A percentile compares a stretch with the other conserved stretches of the same genome.
Evolutionary conservation across 768 basidiomycete genomes (phyloP).

Genomic region (Collybia nuda): DNA sequence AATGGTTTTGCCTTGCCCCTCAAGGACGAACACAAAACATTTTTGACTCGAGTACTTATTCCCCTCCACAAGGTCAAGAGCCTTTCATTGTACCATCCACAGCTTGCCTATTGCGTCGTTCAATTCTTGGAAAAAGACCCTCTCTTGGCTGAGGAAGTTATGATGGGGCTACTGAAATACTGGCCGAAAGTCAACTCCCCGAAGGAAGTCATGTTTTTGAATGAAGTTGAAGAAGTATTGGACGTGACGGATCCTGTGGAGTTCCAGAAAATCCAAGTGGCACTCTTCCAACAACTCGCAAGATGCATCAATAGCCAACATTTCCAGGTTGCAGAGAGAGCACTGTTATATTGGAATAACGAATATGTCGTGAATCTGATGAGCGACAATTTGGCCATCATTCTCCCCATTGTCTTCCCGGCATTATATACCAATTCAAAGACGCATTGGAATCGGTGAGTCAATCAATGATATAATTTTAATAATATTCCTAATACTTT

Average conservation of each 20-base stretch:
- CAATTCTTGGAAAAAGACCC: slow-evolving; percentile 98
- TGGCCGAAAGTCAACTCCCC: slow-evolving; percentile 99
- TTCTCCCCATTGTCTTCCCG: slow-evolving; percentile 96
- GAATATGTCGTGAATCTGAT: slow-evolving; percentile 99
- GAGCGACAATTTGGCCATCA: slow-evolving; percentile 88
- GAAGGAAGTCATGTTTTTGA: slow-evolving; percentile 99
- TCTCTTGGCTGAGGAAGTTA: slow-evolving; percentile 89
- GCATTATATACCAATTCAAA: slow-evolving; percentile 94
- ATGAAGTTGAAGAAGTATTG: slow-evolving; percentile 98
- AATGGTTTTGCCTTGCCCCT: slow-evolving; percentile 97
- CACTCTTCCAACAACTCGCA: slow-evolving; percentile 91
- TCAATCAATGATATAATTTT: slow-evolving; percentile 5
- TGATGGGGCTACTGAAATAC: slow-evolving; percentile 92
- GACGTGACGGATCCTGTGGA: slow-evolving; percentile 97
- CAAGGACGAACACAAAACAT: slow-evolving; percentile 99
- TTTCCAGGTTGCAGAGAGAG: slow-evolving; percentile 98
- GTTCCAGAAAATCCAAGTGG: slow-evolving; percentile 93
- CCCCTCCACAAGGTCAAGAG: slow-evolving; percentile 98
- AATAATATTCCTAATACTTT: slow-evolving; percentile 3
- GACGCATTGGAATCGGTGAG: slow-evolving; percentile 98
- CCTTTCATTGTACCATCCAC: slow-evolving; percentile 98
- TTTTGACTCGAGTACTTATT: slow-evolving; percentile 90
- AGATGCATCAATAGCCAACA: slow-evolving; percentile 99
- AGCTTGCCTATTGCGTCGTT: slow-evolving; percentile 97
- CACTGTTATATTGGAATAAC: slow-evolving; percentile 98